These are phyloP conservation scores for Fusarium staphyleae DNA, from an alignment of 2,329 filamentous ascomycete genomes.

Conservation along the genomic window DNA sequence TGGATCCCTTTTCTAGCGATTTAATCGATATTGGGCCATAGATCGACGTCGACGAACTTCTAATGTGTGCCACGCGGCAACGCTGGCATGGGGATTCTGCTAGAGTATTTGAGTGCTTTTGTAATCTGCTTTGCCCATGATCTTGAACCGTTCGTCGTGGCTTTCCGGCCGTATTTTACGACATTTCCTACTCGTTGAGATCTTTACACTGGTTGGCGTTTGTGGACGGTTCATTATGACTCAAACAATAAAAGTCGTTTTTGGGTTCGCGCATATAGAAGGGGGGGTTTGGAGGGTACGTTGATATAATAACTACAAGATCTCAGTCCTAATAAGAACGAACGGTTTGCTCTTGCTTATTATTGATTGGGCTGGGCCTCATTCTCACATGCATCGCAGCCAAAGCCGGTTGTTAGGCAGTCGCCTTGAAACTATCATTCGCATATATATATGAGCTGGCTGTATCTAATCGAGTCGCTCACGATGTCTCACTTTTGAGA, in stretches of 20 bases:
- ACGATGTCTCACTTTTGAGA: not conserved
- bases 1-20: constrained; percentile 25
- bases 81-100: constrained; percentile 23
- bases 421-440: not conserved
- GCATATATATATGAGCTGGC: not conserved
- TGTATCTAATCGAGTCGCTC: not conserved
- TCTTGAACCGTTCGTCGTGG: constrained; percentile 24
- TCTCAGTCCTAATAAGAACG: constrained; percentile 32
- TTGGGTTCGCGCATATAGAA: constrained; percentile 39
- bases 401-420: not conserved
- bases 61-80: constrained; percentile 15
- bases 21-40: constrained; percentile 22
- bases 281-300: constrained; percentile 29
- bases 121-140: constrained; percentile 23
- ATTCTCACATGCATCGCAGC: not conserved
- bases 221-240: constrained; percentile 32
- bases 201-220: constrained; percentile 41
- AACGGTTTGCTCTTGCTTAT: constrained; percentile 7
- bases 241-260: constrained; percentile 40
- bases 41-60: constrained; percentile 23
- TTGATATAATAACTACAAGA: constrained; percentile 41
- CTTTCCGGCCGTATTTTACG: constrained; percentile 14
- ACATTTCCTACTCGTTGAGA: constrained; percentile 30
- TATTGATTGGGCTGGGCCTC: not conserved
- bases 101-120: constrained; percentile 28